Base-by-base conservation (phyloP, 2,329 filamentous ascomycete species). In the Cryphonectria carpinicola region DNA sequence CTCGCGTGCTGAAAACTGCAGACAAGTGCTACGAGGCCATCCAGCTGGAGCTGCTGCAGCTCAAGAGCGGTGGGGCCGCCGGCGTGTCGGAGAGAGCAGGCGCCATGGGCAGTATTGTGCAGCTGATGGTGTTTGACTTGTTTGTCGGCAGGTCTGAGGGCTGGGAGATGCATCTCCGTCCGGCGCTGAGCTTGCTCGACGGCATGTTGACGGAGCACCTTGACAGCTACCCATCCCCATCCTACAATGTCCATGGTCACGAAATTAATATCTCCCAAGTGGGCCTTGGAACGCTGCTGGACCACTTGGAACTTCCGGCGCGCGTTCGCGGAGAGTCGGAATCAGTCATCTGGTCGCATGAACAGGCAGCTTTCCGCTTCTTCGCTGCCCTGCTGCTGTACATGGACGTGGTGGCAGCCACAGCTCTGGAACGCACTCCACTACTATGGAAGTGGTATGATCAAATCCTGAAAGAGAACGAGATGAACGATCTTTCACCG, bases 121-220 rank as follows among this genome's bases (percentile, higher is more conserved):
- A 84, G 73, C 74, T 85, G 10, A 76, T 83, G 43, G 81, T 80
- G 43, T 83, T 82, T 68, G 83, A 84, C 73, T 74, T 78, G 13
- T 73, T 77, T 28, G 74, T 78, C 25, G 74, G 73, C 25, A 80
- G 76, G 56, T 78, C 79, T 25, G 80, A 81, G 4, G 84, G 84
- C 73, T 84, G 78, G 72, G 80, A 82, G 66, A 80, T 81, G 76
- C 84, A 83, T 71, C 79, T 83, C 4, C 80, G 80, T 58, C 54
- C 54, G 28, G 54, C 54, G 14, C 13, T 58, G 14, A 58, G 25
- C 54, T 4, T 58, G 7, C 54, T 58, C 1, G 54, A 58, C 28
- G 54, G 32, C 25, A 32, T 58, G 14, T 19, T 58, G 14, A 35
- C 54, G 5, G 28, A 19, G 14, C 19, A 32, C 17, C 54, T 58